Evolutionary conservation across 1,139 yeast genomes (phyloP).

Genomic region (Pichia cactophila): DNA sequence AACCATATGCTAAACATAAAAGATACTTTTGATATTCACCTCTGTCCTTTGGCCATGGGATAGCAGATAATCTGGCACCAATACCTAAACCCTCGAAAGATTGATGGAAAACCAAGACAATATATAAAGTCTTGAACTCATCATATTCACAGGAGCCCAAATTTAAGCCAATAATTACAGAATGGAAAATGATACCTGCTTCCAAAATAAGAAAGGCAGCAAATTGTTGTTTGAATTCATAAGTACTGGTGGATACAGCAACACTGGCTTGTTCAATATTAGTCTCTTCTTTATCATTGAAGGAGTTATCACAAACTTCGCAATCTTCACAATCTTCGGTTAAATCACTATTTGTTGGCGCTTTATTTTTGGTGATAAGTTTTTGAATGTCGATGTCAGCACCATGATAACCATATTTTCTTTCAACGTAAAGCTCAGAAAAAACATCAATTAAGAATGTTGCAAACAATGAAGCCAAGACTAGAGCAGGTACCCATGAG

Average conservation of each 20-base stretch:
- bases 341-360: conserved; percentile 3
- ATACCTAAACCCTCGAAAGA: conserved; percentile 89
- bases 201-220: conserved; percentile 39
- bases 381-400: conserved; percentile 15
- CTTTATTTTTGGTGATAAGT: conserved; percentile 7
- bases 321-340: conserved; percentile 9
- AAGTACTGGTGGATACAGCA: conserved; percentile 38
- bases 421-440: conserved; percentile 26
- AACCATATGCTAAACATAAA: conserved; percentile 37
- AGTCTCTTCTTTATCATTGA: background rate
- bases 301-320: conserved; percentile 2
- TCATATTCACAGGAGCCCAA: conserved; percentile 48
- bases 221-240: conserved; percentile 21
- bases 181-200: conserved; percentile 50
- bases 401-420: conserved; percentile 20
- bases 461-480: conserved; percentile 20
- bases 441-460: conserved; percentile 26
- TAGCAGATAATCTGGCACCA: conserved; percentile 76
- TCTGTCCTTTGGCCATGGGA: conserved; percentile 51
- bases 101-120: conserved; percentile 84
- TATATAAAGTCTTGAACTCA: conserved; percentile 68
- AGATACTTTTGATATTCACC: conserved; percentile 18
- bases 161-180: conserved; percentile 47
- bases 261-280: conserved; percentile 30
- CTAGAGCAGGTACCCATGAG: conserved; percentile 33